These are phyloP conservation scores for Roridomyces roridus DNA, from an alignment of 768 basidiomycete species.

Conservation along the genomic window DNA sequence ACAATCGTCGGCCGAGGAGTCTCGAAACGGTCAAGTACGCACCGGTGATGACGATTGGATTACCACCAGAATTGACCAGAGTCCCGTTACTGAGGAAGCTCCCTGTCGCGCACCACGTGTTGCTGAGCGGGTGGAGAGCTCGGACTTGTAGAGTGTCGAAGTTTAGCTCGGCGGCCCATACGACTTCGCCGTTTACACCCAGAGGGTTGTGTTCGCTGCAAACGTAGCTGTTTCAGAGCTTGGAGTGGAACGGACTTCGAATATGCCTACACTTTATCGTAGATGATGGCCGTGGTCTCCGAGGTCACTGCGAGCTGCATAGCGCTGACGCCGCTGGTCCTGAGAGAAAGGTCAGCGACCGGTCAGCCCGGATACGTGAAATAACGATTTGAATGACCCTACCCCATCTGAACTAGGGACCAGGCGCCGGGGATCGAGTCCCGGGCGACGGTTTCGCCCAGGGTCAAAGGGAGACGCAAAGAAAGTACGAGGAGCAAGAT, in stretches of 20 bases:
- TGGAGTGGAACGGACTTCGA: background rate
- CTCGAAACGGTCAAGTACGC: too few species aligned
- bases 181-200: slow-evolving; percentile 46
- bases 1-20: too few species aligned
- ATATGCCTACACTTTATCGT: slow-evolving; percentile 28
- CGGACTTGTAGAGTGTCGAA: slow-evolving; percentile 44
- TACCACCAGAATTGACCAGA: slow-evolving; percentile 34
- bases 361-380: background rate
- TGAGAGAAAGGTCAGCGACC: background rate
- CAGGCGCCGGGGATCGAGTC: slow-evolving; percentile 17
- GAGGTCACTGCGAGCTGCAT: slow-evolving; percentile 28
- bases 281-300: slow-evolving; percentile 30
- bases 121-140: slow-evolving; percentile 39
- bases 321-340: slow-evolving; percentile 30
- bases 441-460: slow-evolving; percentile 1
- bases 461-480: background rate
- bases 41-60: slow-evolving; percentile 21
- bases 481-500: background rate
- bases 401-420: slow-evolving; percentile 20
- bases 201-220: slow-evolving; percentile 44
- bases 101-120: slow-evolving; percentile 52
- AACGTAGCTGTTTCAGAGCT: background rate
- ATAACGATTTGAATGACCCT: too few species aligned
- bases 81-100: slow-evolving; percentile 49
- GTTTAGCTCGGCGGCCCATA: slow-evolving; percentile 53